phyloP scores from a whole-genome alignment of 1,139 yeast species.

The Scheffersomyces insectosa region DNA sequence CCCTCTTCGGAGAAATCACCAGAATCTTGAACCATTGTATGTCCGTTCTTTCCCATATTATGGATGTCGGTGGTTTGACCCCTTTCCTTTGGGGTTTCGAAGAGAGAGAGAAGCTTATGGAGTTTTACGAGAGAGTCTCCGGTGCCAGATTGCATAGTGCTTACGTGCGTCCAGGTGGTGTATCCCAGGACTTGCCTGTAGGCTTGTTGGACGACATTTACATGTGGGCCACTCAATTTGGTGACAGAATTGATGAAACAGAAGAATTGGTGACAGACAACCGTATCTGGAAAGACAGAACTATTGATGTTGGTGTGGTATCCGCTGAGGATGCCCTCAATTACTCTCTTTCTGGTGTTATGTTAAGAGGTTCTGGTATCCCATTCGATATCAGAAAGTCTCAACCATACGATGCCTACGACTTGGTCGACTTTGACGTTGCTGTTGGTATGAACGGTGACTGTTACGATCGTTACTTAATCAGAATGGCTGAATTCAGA shows the following conservation, averaged over 20 bases:
- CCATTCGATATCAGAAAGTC: slow-evolving; percentile 86
- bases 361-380: slow-evolving; percentile 89
- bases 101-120: slow-evolving; percentile 92
- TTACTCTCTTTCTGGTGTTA: slow-evolving; percentile 80
- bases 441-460: slow-evolving; percentile 89
- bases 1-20: slow-evolving; percentile 85
- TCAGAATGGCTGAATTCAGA: slow-evolving; percentile 90
- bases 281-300: slow-evolving; percentile 92
- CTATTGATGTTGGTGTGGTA: slow-evolving; percentile 75
- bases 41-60: slow-evolving; percentile 86
- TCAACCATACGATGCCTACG: slow-evolving; percentile 91
- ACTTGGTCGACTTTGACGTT: slow-evolving; percentile 79
- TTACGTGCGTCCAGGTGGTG: slow-evolving; percentile 92
- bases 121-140: slow-evolving; percentile 85
- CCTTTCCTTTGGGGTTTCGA: slow-evolving; percentile 95
- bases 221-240: slow-evolving; percentile 97
- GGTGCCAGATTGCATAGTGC: slow-evolving; percentile 92
- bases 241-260: slow-evolving; percentile 88
- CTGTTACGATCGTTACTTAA: slow-evolving; percentile 85
- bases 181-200: slow-evolving; percentile 81
- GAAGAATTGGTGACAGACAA: slow-evolving; percentile 89
- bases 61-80: slow-evolving; percentile 94
- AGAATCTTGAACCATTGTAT: slow-evolving; percentile 82
- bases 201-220: slow-evolving; percentile 87
- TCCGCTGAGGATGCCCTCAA: slow-evolving; percentile 87